These are phyloP conservation scores for Cyclotella sp. DNA, from an alignment of 108 stramenopile genomes.

Conservation along the genomic window DNA sequence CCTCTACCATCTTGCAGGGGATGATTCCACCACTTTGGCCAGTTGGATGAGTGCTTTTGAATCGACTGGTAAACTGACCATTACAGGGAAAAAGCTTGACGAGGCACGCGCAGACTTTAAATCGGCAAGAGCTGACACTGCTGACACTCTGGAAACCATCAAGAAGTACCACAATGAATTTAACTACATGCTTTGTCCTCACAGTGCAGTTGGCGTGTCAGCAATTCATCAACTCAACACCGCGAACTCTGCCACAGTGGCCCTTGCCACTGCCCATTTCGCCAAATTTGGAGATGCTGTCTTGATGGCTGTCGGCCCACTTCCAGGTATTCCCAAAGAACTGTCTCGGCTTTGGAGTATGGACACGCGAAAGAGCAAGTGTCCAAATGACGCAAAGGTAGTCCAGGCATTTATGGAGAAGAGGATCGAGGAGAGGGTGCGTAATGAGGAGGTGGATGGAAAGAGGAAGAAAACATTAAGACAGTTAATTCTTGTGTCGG, in stretches of 20 bases:
- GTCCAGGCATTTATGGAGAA: constrained; percentile 87
- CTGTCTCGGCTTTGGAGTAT: constrained; percentile 65
- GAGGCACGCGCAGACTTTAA: constrained; percentile 89
- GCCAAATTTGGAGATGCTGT: constrained; percentile 97
- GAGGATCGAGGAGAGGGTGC: constrained; percentile 59
- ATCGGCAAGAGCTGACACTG: constrained; percentile 85
- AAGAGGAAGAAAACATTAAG: constrained; percentile 34
- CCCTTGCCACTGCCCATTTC: constrained; percentile 96
- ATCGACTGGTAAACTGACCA: constrained; percentile 87
- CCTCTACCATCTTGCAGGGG: constrained; percentile 92
- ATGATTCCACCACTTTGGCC: constrained; percentile 82
- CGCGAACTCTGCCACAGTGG: constrained; percentile 72
- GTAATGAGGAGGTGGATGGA: constrained; percentile 27
- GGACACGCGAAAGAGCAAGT: constrained; percentile 73
- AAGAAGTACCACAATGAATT: constrained; percentile 82
- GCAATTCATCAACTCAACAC: constrained; percentile 81
- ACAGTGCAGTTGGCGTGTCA: constrained; percentile 93
- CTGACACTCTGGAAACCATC: constrained; percentile 86
- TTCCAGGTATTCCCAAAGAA: constrained; percentile 73
- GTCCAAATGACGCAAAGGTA: constrained; percentile 77
- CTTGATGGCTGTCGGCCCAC: constrained; percentile 71
- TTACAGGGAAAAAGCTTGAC: constrained; percentile 76
- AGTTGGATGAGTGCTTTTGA: constrained; percentile 95
- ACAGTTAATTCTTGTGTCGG: constrained; percentile 34
- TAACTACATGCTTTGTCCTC: constrained; percentile 97